Evolutionary conservation across 2,329 filamentous ascomycete species (phyloP).

Genomic region (Aspergillus persii): DNA sequence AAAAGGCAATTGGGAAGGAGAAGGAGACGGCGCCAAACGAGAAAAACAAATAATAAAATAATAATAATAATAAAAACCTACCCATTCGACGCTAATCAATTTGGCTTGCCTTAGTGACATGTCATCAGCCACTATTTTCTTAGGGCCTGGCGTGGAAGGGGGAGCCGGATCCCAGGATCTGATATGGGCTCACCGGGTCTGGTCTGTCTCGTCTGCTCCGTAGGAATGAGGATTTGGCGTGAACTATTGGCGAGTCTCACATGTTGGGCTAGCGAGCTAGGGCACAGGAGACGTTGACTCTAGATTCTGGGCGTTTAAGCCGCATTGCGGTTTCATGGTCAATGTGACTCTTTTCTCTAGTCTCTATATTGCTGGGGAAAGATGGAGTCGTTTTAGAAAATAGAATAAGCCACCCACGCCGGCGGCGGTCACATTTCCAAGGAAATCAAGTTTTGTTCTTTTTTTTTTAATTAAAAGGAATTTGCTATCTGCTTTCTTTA

Average conservation of each 20-base stretch:
- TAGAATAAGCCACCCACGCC: background rate
- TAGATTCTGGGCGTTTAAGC: conserved; percentile 8
- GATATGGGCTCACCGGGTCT: background rate
- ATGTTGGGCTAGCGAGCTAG: background rate
- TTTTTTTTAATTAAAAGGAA: no score
- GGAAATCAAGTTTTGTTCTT: background rate
- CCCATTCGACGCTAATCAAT: conserved; percentile 14
- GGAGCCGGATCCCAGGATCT: conserved; percentile 8
- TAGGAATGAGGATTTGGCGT: background rate
- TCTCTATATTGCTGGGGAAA: background rate
- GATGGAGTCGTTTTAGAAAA: background rate
- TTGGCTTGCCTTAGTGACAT: conserved; percentile 24
- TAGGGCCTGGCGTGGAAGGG: background rate
- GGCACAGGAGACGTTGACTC: background rate
- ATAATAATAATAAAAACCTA: background rate
- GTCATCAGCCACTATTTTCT: conserved; percentile 19
- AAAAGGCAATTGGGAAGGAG: background rate
- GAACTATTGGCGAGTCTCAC: conserved; percentile 8
- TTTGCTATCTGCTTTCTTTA: no score
- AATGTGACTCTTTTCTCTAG: background rate
- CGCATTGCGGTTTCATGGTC: background rate
- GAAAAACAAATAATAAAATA: background rate
- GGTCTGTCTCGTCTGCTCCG: no score
- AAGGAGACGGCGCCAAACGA: background rate
- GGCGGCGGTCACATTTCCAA: conserved; percentile 5